These are phyloP conservation scores for Ogataea philodendri DNA, from an alignment of 805 yeast genomes.

Conservation along the genomic window DNA sequence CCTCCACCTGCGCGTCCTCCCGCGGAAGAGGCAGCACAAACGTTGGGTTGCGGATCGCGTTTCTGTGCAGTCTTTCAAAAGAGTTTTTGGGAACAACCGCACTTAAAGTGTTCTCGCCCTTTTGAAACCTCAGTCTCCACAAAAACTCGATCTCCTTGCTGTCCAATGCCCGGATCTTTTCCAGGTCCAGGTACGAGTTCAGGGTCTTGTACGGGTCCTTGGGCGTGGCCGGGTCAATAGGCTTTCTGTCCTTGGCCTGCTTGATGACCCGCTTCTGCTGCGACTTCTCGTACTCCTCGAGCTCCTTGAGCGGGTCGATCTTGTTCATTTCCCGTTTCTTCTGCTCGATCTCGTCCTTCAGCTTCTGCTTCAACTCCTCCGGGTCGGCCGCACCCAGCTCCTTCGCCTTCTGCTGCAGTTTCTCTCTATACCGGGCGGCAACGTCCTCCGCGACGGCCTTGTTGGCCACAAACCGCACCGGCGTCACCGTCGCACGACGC, in stretches of 20 bases:
- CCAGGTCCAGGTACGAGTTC: slow-evolving; percentile 65
- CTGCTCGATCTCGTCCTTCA: slow-evolving; percentile 58
- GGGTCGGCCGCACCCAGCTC: slow-evolving; percentile 45
- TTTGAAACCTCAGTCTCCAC: slow-evolving; percentile 85
- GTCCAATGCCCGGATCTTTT: slow-evolving; percentile 57
- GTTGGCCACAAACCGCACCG: slow-evolving; percentile 27
- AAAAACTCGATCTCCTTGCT: slow-evolving; percentile 67
- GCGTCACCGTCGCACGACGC: slow-evolving; percentile 20
- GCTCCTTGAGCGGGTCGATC: slow-evolving; percentile 67
- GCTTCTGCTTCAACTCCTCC: slow-evolving; percentile 58
- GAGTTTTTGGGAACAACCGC: slow-evolving; percentile 60
- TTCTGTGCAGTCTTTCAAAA: slow-evolving; percentile 60
- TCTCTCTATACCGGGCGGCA: slow-evolving; percentile 39
- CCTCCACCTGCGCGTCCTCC: slow-evolving; percentile 42
- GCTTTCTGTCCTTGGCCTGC: slow-evolving; percentile 31
- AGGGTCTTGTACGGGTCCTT: slow-evolving; percentile 65
- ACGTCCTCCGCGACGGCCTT: slow-evolving; percentile 33
- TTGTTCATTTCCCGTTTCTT: slow-evolving; percentile 55
- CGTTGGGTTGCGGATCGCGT: slow-evolving; percentile 72
- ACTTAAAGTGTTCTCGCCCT: slow-evolving; percentile 55
- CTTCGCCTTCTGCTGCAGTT: slow-evolving; percentile 40
- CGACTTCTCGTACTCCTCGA: slow-evolving; percentile 46
- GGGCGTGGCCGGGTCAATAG: slow-evolving; percentile 38
- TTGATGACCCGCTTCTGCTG: slow-evolving; percentile 19
- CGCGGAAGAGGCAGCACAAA: slow-evolving; percentile 91